Base-by-base conservation (phyloP, 257 asterid species). In the Fraxinus cuspidata region DNA sequence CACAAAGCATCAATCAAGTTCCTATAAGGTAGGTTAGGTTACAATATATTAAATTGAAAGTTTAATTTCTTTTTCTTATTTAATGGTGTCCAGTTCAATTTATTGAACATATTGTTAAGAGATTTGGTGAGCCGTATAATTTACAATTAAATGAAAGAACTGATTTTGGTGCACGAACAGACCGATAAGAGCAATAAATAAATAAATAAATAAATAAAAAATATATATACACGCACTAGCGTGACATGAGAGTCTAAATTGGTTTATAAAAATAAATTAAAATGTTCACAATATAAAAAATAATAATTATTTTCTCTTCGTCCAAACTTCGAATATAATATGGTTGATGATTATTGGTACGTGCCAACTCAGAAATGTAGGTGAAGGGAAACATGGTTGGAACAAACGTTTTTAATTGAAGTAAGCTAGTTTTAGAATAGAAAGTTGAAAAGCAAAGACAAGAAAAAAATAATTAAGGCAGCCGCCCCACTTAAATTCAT, bases 401-500 rank as follows among this genome's bases (percentile, higher is more conserved):
- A 78, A 38, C 72, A 77, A 71, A 82, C 67, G 42, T 31, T 28
- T 49, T 31, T 5, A 32, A 37, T 34, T 58, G 12, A 44, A 70
- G 5, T 11, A 51, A 74, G 18, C 19, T 64, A 74, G 16, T 34
- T 60, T 60, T 60, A 29, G 68, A 60, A 60, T 60, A 25, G 68
- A 78, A 70, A 63, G 2, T 42, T 19, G 29, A 37, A 12, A 21
- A 29, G 28, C 12, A 76, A 72, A 63, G 12, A n/a, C 40, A 84
- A 37, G 10, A 3, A 76, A 44, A 72, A 71, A 60, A 27, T 47
- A 77, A 47, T 23, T 35, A 34, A 35, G 49, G 77, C 58, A 68
- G 65, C 85, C 81, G 79, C 67, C 86, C 85, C 85, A 82, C 79
- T 69, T 29, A 75, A 60, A 13, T 51, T 40, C 23, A 31, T 44